Conservation (phyloP, 2,329 filamentous ascomycete genomes). For the Monosporascus sp. region DNA sequence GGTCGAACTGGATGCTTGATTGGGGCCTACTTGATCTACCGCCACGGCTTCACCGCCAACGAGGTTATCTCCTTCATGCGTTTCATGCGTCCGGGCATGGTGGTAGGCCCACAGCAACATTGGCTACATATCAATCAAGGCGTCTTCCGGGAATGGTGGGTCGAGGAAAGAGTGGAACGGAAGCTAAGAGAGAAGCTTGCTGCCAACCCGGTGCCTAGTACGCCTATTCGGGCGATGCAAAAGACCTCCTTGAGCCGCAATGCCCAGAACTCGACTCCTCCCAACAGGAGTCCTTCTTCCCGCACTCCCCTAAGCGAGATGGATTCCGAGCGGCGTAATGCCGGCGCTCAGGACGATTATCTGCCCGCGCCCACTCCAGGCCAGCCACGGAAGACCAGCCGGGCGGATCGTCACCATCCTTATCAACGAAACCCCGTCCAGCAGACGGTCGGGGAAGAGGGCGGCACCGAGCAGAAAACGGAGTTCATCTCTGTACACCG, state of each 20-base stretch:
- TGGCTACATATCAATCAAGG: conserved; percentile 98
- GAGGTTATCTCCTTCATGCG: conserved; percentile 98
- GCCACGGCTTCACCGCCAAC: conserved; percentile 94
- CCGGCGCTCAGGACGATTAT: conserved; percentile 77
- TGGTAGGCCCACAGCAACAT: conserved; percentile 96
- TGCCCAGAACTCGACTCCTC: conserved; percentile 75
- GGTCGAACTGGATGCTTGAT: conserved; percentile 95
- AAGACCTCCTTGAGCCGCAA: conserved; percentile 52
- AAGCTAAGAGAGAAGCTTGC: conserved; percentile 57
- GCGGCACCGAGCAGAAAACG: conserved; percentile 48
- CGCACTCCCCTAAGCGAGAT: conserved; percentile 91
- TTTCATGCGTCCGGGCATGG: conserved; percentile 98
- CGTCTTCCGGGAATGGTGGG: conserved; percentile 98
- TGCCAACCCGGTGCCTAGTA: conserved; percentile 47
- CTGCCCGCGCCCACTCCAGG: conserved; percentile 92
- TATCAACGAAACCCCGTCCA: conserved; percentile 55
- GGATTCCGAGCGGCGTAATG: conserved; percentile 67
- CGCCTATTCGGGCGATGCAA: conserved; percentile 56
- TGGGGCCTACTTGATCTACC: conserved; percentile 95
- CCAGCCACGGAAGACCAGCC: conserved; percentile 84
- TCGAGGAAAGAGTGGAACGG: conserved; percentile 76
- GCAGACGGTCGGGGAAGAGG: conserved; percentile 43
- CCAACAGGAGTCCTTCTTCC: conserved; percentile 68
- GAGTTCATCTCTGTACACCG: conserved; percentile 58
- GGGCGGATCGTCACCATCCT: conserved; percentile 70